Base-by-base conservation (phyloP, 345 rosid genomes). In the Eucalyptus curtisii region DNA sequence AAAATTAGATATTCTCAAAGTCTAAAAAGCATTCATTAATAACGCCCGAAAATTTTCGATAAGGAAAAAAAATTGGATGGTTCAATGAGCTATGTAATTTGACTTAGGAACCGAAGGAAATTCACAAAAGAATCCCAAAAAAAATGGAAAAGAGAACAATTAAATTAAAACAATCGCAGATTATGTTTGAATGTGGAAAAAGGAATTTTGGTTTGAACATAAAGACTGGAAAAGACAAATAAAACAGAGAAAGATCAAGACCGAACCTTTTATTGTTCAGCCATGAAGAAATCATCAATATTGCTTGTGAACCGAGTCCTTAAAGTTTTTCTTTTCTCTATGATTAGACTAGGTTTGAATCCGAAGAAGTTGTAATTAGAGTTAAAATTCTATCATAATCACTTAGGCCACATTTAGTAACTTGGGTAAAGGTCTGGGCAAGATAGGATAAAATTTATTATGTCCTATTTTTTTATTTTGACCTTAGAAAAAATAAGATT, bases 351-450 rank as follows among this genome's bases (percentile, higher is more conserved):
- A 71, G 81, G 10, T 71, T 71, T 71, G 81, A 71, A 71, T 37
- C 25, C 24, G 7, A 37, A 71, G 45, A 37, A 68, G 40, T 16
- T 68, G 80, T 3, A 10, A 68, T 17, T 33, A 33, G 45, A 71
- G 44, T 37, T 2, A 8, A 37, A 3, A 27, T 10, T 71, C 10
- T 71, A 71, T 19, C 8, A 71, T 33, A 71, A 71, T 17, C 7
- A 71, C 45, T 71, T 71, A 37, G 81, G 25, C 27, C 12, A 33
- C 4, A 42, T 71, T 37, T 17, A 20, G 27, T 19, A 37, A 12
- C 13, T 24, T 5, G 25, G 25, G 42, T 19, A 37, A 71, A 71
- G 42, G 13, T 19, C 0, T 10, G 1, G 6, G 1, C 1, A 71
- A 0, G 25, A 71, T 19, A 37, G 13, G 1, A 37, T 19, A 71